Percentiles rank a stretch among this genome's conserved stretches.
phyloP scores from a whole-genome alignment of 208 protist genomes.

The Chromosphaera perkinsii region DNA sequence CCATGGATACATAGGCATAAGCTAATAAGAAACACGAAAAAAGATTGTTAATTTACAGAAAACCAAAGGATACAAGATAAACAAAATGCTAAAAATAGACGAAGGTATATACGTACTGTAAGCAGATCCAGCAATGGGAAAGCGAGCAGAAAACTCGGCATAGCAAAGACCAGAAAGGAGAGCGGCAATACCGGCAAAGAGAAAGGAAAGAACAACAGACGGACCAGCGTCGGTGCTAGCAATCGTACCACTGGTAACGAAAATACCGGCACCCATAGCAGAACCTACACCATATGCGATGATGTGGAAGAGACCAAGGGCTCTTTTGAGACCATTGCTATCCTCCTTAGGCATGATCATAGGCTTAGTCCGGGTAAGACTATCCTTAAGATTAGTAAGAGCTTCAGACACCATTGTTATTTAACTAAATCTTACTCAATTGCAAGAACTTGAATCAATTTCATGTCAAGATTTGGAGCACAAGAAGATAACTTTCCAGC shows the following conservation, averaged over 20 bases:
- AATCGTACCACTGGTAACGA: slow-evolving; percentile 4
- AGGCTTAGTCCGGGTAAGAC: no score
- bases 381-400: no score
- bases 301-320: background rate
- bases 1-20: slow-evolving; percentile 12
- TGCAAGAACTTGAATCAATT: no score
- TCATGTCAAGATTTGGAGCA: no score
- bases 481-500: no score
- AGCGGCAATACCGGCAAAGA: slow-evolving; percentile 10
- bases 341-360: background rate
- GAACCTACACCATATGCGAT: slow-evolving; percentile 2
- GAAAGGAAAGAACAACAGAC: background rate
- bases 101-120: no score
- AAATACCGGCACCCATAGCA: slow-evolving; percentile 7
- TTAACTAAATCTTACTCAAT: no score
- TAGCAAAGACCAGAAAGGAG: slow-evolving; percentile 5
- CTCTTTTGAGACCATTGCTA: background rate
- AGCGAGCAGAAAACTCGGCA: slow-evolving; percentile 8
- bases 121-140: slow-evolving; percentile 9
- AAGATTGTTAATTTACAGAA: no score
- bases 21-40: no score
- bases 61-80: no score
- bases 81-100: no score
- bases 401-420: no score
- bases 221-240: background rate